Evolutionary conservation across 768 basidiomycete species (phyloP).

Genomic region (Candolleomyces aberdarensis): DNA sequence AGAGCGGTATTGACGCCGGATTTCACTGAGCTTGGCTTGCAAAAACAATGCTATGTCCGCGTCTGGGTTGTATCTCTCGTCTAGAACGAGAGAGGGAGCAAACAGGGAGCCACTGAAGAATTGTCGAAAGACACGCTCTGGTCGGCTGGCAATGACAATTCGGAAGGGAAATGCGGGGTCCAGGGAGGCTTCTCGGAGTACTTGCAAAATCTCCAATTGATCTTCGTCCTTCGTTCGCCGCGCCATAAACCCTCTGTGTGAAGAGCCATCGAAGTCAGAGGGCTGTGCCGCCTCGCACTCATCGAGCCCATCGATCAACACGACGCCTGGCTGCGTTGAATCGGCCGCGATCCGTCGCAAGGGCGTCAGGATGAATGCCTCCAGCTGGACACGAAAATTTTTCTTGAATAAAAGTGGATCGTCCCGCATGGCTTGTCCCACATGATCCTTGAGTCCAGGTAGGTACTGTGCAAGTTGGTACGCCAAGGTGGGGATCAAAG

Average conservation of each 20-base stretch:
- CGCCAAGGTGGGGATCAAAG: too few species aligned
- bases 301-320: slow-evolving; percentile 12
- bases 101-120: too few species aligned
- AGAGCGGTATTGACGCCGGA: background rate
- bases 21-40: background rate
- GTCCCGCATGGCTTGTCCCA: background rate
- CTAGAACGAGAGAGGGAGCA: background rate
- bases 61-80: slow-evolving; percentile 1
- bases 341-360: background rate
- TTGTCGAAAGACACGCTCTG: too few species aligned
- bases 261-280: too few species aligned
- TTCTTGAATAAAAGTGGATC: background rate
- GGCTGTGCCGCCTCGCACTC: background rate
- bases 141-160: too few species aligned
- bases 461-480: too few species aligned
- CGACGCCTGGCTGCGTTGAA: background rate
- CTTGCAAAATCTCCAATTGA: too few species aligned
- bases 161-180: too few species aligned
- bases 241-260: too few species aligned
- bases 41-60: slow-evolving; percentile 4
- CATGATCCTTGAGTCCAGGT: too few species aligned
- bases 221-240: too few species aligned
- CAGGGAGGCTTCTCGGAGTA: too few species aligned
- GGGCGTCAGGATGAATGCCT: background rate
- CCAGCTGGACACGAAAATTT: background rate